Percentiles rank a stretch among this genome's conserved stretches.
These are phyloP conservation scores for Xylaria nigripes DNA, from an alignment of 495 filamentous ascomycete genomes.

Conservation along the genomic window DNA sequence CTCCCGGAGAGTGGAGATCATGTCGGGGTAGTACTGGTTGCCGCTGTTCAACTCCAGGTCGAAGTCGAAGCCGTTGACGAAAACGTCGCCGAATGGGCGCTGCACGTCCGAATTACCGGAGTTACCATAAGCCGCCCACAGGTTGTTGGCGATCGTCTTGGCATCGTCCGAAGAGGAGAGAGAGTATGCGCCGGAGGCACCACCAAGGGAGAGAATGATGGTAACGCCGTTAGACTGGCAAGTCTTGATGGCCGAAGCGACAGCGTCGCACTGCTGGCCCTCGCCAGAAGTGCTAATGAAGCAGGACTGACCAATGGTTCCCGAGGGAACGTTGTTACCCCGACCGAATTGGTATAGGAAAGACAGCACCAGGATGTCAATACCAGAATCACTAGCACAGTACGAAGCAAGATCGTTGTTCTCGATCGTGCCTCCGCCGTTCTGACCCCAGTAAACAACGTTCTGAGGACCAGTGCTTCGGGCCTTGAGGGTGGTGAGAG, in stretches of 20 bases:
- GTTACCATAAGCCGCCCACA: constrained; percentile 48
- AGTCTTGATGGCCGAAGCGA: constrained; percentile 38
- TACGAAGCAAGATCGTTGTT: constrained; percentile 38
- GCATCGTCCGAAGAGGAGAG: constrained; percentile 37
- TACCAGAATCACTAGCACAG: constrained; percentile 29
- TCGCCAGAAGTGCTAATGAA: constrained; percentile 24
- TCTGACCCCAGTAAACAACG: constrained; percentile 41
- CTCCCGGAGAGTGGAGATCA: constrained; percentile 40
- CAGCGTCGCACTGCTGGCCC: constrained; percentile 36
- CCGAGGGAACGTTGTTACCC: constrained; percentile 27
- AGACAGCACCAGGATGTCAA: constrained; percentile 45
- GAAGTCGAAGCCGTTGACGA: constrained; percentile 54
- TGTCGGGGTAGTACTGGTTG: constrained; percentile 35
- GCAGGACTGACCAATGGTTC: constrained; percentile 34
- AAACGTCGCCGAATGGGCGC: constrained; percentile 43
- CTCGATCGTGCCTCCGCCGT: constrained; percentile 32
- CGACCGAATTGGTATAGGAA: constrained; percentile 42
- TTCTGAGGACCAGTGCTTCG: constrained; percentile 26
- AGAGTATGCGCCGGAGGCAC: constrained; percentile 31
- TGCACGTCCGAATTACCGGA: constrained; percentile 21
- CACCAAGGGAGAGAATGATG: constrained; percentile 45
- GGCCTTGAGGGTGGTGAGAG: constrained; percentile 6
- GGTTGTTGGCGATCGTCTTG: constrained; percentile 36
- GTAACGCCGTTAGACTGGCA: constrained; percentile 45
- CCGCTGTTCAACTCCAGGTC: constrained; percentile 40